A percentile compares a stretch with the other conserved stretches of the same genome.
These are phyloP conservation scores for Odonthalia washingtoniensis DNA, from an alignment of 31 red algal genomes.

Conservation along the genomic window DNA sequence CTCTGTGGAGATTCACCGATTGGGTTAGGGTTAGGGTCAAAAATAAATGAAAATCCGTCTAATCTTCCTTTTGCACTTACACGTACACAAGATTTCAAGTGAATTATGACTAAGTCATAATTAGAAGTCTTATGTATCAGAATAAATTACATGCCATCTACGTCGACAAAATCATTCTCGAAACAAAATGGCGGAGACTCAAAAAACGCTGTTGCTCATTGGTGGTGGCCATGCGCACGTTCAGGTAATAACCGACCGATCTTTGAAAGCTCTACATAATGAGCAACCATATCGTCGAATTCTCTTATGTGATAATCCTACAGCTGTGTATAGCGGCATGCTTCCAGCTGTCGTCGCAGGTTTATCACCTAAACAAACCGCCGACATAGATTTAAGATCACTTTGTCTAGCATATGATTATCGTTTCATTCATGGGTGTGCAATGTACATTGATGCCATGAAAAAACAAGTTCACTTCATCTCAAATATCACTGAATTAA, in stretches of 20 bases:
- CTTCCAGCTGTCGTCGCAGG: slow-evolving; percentile 83
- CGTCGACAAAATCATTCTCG: not conserved
- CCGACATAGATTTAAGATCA: slow-evolving; percentile 59
- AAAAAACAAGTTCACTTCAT: slow-evolving; percentile 21
- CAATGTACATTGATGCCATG: slow-evolving; percentile 8
- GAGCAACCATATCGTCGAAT: slow-evolving; percentile 25
- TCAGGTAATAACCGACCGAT: slow-evolving; percentile 55
- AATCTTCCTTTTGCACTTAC: no score
- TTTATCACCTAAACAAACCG: slow-evolving; percentile 29
- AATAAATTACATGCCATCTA: no score
- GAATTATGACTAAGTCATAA: no score
- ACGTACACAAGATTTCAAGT: no score
- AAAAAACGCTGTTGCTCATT: slow-evolving; percentile 59
- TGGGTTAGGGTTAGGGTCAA: no score
- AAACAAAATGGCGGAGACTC: not conserved
- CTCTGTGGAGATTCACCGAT: no score
- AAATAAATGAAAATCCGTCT: no score
- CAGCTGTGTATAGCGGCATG: slow-evolving; percentile 92
- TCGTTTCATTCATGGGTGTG: slow-evolving; percentile 55
- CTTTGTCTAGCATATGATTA: slow-evolving; percentile 58
- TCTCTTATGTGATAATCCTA: slow-evolving; percentile 58
- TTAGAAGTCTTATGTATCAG: no score
- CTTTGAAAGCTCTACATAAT: not conserved
- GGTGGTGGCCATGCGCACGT: slow-evolving; percentile 94
- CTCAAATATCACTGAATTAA: not conserved